Conservation (phyloP, 768 basidiomycete genomes). For the Leccinum longicurvipes region DNA sequence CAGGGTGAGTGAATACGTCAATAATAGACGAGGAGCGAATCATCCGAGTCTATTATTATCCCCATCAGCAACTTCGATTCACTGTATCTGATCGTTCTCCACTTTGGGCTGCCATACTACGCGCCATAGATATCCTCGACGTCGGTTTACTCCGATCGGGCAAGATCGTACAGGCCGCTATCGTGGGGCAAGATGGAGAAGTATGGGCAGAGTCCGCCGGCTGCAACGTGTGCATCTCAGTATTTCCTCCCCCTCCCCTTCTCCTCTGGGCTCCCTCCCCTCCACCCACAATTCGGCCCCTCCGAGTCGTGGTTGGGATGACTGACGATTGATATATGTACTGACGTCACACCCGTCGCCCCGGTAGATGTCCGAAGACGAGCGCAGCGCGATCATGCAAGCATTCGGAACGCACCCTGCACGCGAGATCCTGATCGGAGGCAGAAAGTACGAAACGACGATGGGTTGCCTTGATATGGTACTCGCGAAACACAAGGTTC, state of each 20-base stretch:
- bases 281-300: too few species aligned
- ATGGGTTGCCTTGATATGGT: constrained; percentile 28
- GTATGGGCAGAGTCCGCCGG: constrained; percentile 31
- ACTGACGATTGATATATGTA: background rate
- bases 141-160: constrained; percentile 70
- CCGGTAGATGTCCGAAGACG: constrained; percentile 21
- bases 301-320: too few species aligned
- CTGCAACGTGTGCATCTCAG: constrained; percentile 22
- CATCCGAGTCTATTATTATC: background rate
- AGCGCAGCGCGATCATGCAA: constrained; percentile 16
- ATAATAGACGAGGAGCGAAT: background rate
- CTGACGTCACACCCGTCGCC: background rate
- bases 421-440: constrained; percentile 24
- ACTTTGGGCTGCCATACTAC: background rate
- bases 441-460: constrained; percentile 22
- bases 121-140: constrained; percentile 73
- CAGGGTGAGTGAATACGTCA: constrained; percentile 19
- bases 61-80: background rate
- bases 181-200: constrained; percentile 30
- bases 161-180: constrained; percentile 71
- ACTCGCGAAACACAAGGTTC: constrained; percentile 22
- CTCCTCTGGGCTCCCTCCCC: too few species aligned
- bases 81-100: background rate
- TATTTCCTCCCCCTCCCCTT: background rate
- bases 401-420: constrained; percentile 20